phyloP scores from a whole-genome alignment of 2,329 filamentous ascomycete species.

The Malbranchea zuffiana region DNA sequence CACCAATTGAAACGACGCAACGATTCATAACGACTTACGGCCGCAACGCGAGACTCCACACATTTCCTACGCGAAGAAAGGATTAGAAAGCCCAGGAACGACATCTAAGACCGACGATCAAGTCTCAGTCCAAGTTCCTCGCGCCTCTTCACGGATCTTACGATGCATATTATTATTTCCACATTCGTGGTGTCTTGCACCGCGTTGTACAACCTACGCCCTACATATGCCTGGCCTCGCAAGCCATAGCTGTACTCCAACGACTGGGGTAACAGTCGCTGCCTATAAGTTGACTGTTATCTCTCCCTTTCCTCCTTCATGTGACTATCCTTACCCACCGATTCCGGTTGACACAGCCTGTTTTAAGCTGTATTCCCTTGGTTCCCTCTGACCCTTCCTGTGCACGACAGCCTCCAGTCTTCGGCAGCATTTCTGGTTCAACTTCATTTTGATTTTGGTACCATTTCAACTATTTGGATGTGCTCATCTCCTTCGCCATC shows the following conservation, averaged over 20 bases:
- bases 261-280: slow-evolving; percentile 2
- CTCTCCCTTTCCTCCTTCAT: background rate
- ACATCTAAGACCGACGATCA: slow-evolving; percentile 8
- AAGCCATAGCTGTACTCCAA: slow-evolving; percentile 3
- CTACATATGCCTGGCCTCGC: slow-evolving; percentile 3
- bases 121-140: slow-evolving; percentile 2
- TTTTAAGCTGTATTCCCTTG: no score
- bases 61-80: background rate
- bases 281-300: background rate
- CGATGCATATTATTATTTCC: slow-evolving; percentile 6
- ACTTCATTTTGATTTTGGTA: no score
- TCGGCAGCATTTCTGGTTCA: slow-evolving; percentile 3
- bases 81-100: background rate
- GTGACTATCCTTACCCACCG: no score
- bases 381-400: no score
- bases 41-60: slow-evolving; percentile 5
- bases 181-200: background rate
- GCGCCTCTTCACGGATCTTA: slow-evolving; percentile 9
- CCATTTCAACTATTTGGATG: slow-evolving; percentile 3
- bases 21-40: slow-evolving; percentile 10
- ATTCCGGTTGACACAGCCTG: no score
- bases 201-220: slow-evolving; percentile 5
- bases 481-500: background rate
- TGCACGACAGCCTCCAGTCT: no score
- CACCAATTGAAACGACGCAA: slow-evolving; percentile 10